Evolutionary conservation across 1,284 basidiomycete species (phyloP).

Genomic region (Tremellales sp.): DNA sequence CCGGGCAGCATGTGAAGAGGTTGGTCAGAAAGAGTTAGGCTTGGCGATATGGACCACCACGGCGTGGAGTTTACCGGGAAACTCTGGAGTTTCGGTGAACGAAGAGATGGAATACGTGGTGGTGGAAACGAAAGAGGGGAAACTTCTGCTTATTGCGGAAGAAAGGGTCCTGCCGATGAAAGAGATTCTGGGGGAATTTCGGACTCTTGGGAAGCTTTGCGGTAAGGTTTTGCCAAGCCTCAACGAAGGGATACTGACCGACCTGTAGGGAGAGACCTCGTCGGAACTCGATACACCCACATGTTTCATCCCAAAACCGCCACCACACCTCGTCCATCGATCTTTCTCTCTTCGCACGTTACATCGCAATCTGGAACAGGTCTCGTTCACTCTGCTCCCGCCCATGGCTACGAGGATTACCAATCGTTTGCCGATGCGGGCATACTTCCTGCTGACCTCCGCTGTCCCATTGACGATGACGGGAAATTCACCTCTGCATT

Average conservation of each 20-base stretch:
- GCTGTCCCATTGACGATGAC: conserved; percentile 76
- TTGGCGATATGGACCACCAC: conserved; percentile 98
- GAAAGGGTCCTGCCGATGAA: conserved; percentile 61
- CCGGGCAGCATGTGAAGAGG: conserved; percentile 7
- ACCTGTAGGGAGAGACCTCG: conserved; percentile 59
- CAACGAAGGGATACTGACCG: not conserved
- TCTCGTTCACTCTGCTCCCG: conserved; percentile 91
- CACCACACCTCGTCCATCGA: conserved; percentile 53
- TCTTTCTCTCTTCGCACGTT: conserved; percentile 63
- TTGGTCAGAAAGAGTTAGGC: conserved; percentile 46
- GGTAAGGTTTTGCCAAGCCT: conserved; percentile 49
- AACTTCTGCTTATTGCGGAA: conserved; percentile 62
- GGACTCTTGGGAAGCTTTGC: conserved; percentile 54
- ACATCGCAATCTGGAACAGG: conserved; percentile 89
- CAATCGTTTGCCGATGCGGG: conserved; percentile 56
- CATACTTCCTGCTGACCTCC: conserved; percentile 41
- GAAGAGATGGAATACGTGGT: conserved; percentile 68
- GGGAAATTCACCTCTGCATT: conserved; percentile 67
- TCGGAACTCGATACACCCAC: conserved; percentile 64
- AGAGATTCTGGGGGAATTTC: conserved; percentile 55
- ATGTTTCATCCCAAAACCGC: conserved; percentile 58
- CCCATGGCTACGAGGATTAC: conserved; percentile 93
- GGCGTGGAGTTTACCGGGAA: conserved; percentile 93
- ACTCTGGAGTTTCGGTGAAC: conserved; percentile 88
- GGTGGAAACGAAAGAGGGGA: conserved; percentile 49